These are phyloP conservation scores for Moricandia arvensis DNA, from an alignment of 345 rosid species.

Conservation along the genomic window DNA sequence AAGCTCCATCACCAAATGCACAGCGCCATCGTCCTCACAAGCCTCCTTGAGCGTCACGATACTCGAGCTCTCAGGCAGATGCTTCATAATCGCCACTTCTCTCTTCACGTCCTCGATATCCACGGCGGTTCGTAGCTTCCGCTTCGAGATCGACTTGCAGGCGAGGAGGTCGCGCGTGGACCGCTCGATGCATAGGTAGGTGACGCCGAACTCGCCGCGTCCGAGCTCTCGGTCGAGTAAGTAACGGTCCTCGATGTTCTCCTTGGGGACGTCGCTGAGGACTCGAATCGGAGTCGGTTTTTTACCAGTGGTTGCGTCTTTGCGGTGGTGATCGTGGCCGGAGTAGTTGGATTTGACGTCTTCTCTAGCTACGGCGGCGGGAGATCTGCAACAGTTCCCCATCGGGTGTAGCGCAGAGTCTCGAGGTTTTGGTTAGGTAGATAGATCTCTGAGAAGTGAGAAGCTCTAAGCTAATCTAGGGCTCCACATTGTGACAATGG, in stretches of 20 bases:
- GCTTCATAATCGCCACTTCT: slow-evolving; percentile 97
- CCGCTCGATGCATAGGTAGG: slow-evolving; percentile 89
- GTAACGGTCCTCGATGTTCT: slow-evolving; percentile 88
- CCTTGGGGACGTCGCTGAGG: slow-evolving; percentile 69
- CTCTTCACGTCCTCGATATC: slow-evolving; percentile 93
- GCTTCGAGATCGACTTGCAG: slow-evolving; percentile 92
- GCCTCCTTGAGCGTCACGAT: slow-evolving; percentile 93
- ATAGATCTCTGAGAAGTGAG: slow-evolving; percentile 33
- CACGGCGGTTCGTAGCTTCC: slow-evolving; percentile 91
- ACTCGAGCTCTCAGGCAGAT: slow-evolving; percentile 80
- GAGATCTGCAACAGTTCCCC: slow-evolving; percentile 99
- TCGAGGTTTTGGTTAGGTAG: background rate
- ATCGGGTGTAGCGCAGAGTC: background rate
- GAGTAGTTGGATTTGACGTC: slow-evolving; percentile 87
- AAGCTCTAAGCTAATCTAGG: slow-evolving; percentile 37
- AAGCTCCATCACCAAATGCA: slow-evolving; percentile 90
- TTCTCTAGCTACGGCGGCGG: slow-evolving; percentile 94
- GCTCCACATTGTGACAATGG: slow-evolving; percentile 48
- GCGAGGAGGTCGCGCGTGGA: slow-evolving; percentile 79
- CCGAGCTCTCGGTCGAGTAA: slow-evolving; percentile 94
- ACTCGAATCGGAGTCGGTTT: slow-evolving; percentile 71
- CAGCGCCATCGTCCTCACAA: slow-evolving; percentile 95
- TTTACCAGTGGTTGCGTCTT: too few species aligned
- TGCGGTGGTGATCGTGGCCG: slow-evolving; percentile 62
- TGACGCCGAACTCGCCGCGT: slow-evolving; percentile 98